phyloP scores from a whole-genome alignment of 2,329 filamentous ascomycete genomes.

The Aspergillus costaricaensis region DNA sequence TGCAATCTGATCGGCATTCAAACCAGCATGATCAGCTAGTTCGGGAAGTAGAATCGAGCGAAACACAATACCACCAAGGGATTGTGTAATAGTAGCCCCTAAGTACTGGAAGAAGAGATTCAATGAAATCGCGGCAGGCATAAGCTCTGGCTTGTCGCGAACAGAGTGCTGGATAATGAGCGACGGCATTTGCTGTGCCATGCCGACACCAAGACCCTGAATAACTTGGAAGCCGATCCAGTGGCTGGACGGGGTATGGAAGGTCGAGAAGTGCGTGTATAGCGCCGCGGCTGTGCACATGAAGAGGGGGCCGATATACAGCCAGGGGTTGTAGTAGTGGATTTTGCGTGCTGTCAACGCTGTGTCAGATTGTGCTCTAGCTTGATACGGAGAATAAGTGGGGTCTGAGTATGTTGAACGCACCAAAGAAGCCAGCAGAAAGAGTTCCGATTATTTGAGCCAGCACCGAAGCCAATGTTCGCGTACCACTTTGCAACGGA shows the following conservation, averaged over 20 bases:
- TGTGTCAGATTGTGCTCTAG: not conserved
- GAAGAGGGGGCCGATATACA: slow-evolving; percentile 5
- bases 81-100: slow-evolving; percentile 2
- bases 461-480: not conserved
- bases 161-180: slow-evolving; percentile 8
- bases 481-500: not conserved
- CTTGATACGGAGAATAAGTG: too few relatives aligned
- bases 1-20: not conserved
- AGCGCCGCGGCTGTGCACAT: slow-evolving; percentile 6
- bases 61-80: not conserved
- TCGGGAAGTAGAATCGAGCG: not conserved
- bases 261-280: slow-evolving; percentile 5
- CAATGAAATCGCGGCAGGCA: slow-evolving; percentile 7
- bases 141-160: slow-evolving; percentile 3
- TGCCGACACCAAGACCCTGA: slow-evolving; percentile 10
- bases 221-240: slow-evolving; percentile 13
- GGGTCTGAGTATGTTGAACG: too few relatives aligned
- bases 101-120: slow-evolving; percentile 10
- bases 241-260: slow-evolving; percentile 5
- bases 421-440: not conserved
- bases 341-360: not conserved
- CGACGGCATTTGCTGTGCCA: slow-evolving; percentile 11
- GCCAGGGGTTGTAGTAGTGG: slow-evolving; percentile 9
- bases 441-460: not conserved
- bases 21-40: not conserved